Conservation (phyloP, 441 rosid species). For the Gossypium gossypioides region DNA sequence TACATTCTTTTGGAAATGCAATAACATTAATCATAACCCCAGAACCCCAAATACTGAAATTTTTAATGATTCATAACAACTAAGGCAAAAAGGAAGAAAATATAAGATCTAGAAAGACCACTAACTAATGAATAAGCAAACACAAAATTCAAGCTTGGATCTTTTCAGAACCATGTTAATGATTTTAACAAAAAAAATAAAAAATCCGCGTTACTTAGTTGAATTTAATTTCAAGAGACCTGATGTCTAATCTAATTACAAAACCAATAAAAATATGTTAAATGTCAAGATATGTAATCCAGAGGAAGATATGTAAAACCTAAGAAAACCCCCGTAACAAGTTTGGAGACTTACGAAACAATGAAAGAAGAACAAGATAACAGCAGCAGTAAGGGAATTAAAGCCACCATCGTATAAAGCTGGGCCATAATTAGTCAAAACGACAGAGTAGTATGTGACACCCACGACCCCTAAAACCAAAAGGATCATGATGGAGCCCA, state of each 20-base stretch:
- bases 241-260: neutral
- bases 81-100: neutral
- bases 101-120: conserved; percentile 2
- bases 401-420: conserved; percentile 55
- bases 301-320: neutral
- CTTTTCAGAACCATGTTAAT: neutral
- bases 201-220: neutral
- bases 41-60: neutral
- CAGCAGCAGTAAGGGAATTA: conserved; percentile 41
- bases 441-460: conserved; percentile 84
- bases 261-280: neutral
- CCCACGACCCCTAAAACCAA: conserved; percentile 83
- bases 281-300: neutral
- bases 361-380: conserved; percentile 63
- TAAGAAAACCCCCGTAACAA: neutral
- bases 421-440: conserved; percentile 73
- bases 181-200: neutral
- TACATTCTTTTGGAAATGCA: neutral
- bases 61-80: neutral
- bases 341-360: conserved; percentile 36
- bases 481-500: conserved; percentile 93
- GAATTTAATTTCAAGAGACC: neutral
- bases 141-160: neutral
- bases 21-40: neutral
- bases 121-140: neutral